Evolutionary conservation across 192 early-diverging fungal genomes (phyloP).

Genomic region (Thamnidium elegans): DNA sequence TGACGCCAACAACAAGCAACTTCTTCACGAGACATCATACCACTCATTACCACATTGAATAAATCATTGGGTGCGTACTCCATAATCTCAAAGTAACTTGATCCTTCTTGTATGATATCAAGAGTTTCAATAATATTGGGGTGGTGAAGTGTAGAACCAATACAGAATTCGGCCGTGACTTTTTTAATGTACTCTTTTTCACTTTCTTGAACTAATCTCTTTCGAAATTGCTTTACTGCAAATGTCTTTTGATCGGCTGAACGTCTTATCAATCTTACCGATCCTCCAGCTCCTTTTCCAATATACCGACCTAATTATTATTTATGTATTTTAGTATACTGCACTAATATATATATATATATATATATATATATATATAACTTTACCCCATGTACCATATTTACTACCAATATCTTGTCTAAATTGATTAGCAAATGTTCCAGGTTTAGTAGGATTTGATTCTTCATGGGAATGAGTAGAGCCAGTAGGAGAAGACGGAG

Average conservation of each 20-base stretch:
- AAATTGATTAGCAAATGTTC: conserved; percentile 34
- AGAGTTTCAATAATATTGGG: conserved; percentile 77
- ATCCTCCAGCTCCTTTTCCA: conserved; percentile 70
- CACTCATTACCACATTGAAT: conserved; percentile 74
- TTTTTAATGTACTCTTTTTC: conserved; percentile 79
- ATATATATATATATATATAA: neutral
- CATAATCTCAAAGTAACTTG: conserved; percentile 74
- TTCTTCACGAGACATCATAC: conserved; percentile 72
- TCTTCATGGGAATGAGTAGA: conserved; percentile 14
- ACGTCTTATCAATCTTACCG: conserved; percentile 64
- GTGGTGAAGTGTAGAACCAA: conserved; percentile 71
- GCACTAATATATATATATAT: neutral
- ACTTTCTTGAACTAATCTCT: conserved; percentile 59
- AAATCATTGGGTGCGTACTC: conserved; percentile 93
- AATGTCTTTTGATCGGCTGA: conserved; percentile 60
- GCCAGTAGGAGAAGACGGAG: conserved; percentile 11
- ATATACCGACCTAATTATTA: conserved; percentile 35
- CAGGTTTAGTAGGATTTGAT: neutral
- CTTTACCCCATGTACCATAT: conserved; percentile 36
- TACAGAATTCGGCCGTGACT: conserved; percentile 81
- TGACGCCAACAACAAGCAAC: conserved; percentile 88
- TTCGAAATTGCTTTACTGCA: conserved; percentile 81
- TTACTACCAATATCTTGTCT: conserved; percentile 24
- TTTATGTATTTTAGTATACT: no score
- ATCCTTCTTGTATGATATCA: conserved; percentile 69